Conservation (phyloP, 2,329 filamentous ascomycete genomes). For the Alternaria consortialis region DNA sequence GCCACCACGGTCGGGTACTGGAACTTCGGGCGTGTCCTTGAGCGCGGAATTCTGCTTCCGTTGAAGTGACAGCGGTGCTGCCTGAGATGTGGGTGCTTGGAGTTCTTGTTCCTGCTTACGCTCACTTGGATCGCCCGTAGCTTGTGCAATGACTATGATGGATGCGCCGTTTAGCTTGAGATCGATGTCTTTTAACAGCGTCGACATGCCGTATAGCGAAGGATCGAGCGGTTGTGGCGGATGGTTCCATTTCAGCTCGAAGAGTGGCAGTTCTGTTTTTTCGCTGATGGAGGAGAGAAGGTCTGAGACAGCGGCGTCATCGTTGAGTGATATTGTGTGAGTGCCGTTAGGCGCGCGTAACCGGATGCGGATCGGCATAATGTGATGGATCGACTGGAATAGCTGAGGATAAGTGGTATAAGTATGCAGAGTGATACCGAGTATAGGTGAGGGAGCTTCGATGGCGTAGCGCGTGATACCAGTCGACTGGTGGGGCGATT, state of each 20-base stretch:
- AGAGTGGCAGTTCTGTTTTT: constrained; percentile 70
- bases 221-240: constrained; percentile 76
- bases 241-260: constrained; percentile 85
- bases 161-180: constrained; percentile 73
- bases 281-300: constrained; percentile 69
- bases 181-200: constrained; percentile 64
- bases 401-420: background rate
- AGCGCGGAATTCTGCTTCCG: constrained; percentile 56
- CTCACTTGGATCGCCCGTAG: constrained; percentile 47
- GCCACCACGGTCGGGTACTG: constrained; percentile 64
- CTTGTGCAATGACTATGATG: constrained; percentile 67
- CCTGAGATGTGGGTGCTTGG: constrained; percentile 24
- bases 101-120: constrained; percentile 23
- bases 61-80: constrained; percentile 52
- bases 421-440: constrained; percentile 1
- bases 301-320: constrained; percentile 71
- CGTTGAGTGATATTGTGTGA: constrained; percentile 73
- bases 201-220: constrained; percentile 60
- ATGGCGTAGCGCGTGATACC: constrained; percentile 5
- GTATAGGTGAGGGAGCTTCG: constrained; percentile 4
- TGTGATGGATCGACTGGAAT: constrained; percentile 1
- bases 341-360: constrained; percentile 78
- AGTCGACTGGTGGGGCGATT: constrained; percentile 16
- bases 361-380: constrained; percentile 72
- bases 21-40: constrained; percentile 69